Conservation (phyloP, 495 filamentous ascomycete genomes). For the Podospora pseudocomata region DNA sequence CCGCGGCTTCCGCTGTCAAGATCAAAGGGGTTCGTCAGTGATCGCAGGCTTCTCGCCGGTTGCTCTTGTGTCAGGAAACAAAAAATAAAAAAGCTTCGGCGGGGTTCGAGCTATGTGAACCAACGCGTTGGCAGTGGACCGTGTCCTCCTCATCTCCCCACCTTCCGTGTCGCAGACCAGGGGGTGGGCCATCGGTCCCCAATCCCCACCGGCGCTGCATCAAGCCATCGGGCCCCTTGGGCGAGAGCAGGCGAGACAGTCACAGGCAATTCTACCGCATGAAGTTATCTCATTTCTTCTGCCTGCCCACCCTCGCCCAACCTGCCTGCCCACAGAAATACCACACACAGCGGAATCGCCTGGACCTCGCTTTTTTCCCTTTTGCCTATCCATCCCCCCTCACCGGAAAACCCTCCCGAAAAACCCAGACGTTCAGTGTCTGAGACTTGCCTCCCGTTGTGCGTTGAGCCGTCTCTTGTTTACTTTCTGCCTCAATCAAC, state of each 20-base stretch:
- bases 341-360: too few relatives aligned
- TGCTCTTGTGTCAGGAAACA: background rate
- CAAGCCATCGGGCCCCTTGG: constrained; percentile 10
- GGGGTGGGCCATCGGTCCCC: background rate
- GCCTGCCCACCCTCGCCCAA: constrained; percentile 17
- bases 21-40: background rate
- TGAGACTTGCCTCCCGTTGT: background rate
- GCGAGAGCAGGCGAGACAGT: constrained; percentile 19
- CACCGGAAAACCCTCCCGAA: background rate
- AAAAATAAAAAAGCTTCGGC: background rate
- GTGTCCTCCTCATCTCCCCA: background rate
- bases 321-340: constrained; percentile 5
- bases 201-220: constrained; percentile 19
- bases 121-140: background rate
- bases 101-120: background rate
- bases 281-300: constrained; percentile 20
- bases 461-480: background rate
- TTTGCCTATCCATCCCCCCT: background rate
- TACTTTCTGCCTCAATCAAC: background rate
- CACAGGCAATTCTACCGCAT: constrained; percentile 34
- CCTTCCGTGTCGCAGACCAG: background rate
- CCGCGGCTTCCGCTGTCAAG: constrained; percentile 3
- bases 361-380: background rate
- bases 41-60: too few relatives aligned
- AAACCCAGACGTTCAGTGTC: background rate